These are phyloP conservation scores for Camellia japonica DNA, from an alignment of 148 eudicot species.

Conservation along the genomic window DNA sequence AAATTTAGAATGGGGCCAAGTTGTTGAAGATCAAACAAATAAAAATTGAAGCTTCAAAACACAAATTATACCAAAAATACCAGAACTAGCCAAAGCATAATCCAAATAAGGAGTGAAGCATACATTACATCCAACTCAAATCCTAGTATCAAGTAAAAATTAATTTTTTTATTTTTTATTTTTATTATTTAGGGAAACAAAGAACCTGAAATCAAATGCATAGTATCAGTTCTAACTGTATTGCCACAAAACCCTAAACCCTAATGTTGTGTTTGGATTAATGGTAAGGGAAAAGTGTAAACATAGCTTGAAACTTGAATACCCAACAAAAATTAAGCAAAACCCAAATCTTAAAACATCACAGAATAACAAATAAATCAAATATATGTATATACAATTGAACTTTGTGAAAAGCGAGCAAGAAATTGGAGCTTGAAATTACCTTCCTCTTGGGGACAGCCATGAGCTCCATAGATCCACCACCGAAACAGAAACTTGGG, in stretches of 20 bases:
- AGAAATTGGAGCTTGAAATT: background rate
- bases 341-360: background rate
- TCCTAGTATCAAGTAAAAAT: background rate
- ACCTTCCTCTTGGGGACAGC: constrained; percentile 50
- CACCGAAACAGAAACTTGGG: no score
- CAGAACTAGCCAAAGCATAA: background rate
- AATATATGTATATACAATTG: no score
- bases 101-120: background rate
- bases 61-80: background rate
- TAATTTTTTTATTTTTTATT: no score
- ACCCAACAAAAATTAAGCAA: background rate
- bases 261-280: background rate
- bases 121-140: background rate
- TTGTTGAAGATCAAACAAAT: background rate
- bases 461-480: no score
- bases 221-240: background rate
- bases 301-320: no score
- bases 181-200: background rate
- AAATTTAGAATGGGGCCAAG: background rate
- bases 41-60: background rate
- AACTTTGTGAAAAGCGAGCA: background rate
- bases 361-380: background rate
- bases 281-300: no score
- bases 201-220: background rate
- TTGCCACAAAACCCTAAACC: background rate